A percentile compares a stretch with the other conserved stretches of the same genome.
These are phyloP conservation scores for Glutinoglossum americanum DNA, from an alignment of 495 filamentous ascomycete species.

Conservation along the genomic window DNA sequence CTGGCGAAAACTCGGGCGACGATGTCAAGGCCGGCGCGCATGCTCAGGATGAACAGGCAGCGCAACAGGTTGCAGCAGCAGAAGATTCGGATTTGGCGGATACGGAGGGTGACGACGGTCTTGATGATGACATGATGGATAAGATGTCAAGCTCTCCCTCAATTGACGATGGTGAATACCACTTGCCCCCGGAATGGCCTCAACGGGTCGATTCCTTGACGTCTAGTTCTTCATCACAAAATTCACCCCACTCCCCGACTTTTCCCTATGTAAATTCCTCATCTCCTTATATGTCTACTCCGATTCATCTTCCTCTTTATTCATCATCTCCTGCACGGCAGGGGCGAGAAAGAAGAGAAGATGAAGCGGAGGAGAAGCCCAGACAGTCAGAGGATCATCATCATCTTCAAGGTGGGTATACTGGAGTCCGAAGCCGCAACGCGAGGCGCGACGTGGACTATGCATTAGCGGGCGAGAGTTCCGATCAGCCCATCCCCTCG, in stretches of 20 bases:
- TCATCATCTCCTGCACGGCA: conserved; percentile 6
- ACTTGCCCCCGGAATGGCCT: conserved; percentile 16
- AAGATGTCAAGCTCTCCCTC: conserved; percentile 95
- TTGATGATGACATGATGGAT: conserved; percentile 88
- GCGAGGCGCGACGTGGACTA: not conserved
- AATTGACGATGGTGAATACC: conserved; percentile 87
- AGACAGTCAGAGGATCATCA: conserved; percentile 24
- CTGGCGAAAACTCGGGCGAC: not conserved
- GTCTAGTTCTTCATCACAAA: conserved; percentile 11
- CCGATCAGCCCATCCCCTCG: not conserved
- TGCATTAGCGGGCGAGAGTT: not conserved
- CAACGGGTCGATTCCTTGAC: conserved; percentile 18
- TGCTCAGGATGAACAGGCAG: not conserved
- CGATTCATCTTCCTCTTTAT: conserved; percentile 23
- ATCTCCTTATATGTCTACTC: conserved; percentile 30
- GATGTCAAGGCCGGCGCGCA: not conserved
- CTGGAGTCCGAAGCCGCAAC: not conserved
- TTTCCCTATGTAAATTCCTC: conserved; percentile 21
- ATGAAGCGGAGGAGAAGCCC: not conserved
- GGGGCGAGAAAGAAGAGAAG: conserved; percentile 17
- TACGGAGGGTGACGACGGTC: conserved; percentile 48
- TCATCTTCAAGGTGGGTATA: conserved; percentile 40
- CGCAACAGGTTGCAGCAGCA: not conserved
- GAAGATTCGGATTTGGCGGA: conserved; percentile 48
- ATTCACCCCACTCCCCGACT: conserved; percentile 4